Percentiles rank a stretch among this genome's conserved stretches.
Conservation (phyloP, 345 rosid species). For the Hibiscus syriacus region DNA sequence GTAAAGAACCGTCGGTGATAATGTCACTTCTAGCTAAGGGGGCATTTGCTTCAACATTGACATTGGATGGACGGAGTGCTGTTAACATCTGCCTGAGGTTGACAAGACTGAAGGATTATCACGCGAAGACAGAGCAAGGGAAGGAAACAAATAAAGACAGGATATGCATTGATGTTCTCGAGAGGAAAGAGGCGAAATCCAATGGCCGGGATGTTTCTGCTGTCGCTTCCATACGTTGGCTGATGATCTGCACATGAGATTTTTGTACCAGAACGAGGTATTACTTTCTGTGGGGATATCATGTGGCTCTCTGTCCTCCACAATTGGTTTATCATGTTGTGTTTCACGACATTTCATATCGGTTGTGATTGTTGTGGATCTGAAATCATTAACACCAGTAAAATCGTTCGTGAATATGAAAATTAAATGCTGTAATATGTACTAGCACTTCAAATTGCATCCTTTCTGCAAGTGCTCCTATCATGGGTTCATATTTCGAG, state of each 20-base stretch:
- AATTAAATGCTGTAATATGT: neutral
- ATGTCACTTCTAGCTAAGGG: slow-evolving; percentile 65
- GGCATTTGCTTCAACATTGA: slow-evolving; percentile 60
- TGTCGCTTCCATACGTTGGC: slow-evolving; percentile 34
- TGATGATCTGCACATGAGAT: slow-evolving; percentile 84
- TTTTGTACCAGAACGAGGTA: slow-evolving; percentile 94
- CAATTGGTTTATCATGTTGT: neutral
- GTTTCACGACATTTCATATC: neutral
- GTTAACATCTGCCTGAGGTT: slow-evolving; percentile 72
- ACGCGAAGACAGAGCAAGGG: slow-evolving; percentile 61
- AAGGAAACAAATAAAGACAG: slow-evolving; percentile 72
- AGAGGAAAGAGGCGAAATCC: slow-evolving; percentile 76
- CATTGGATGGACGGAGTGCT: slow-evolving; percentile 74
- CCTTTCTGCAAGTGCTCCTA: neutral
- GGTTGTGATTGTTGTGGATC: neutral
- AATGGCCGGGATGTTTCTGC: slow-evolving; percentile 49
- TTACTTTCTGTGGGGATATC: slow-evolving; percentile 1
- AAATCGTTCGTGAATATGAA: neutral
- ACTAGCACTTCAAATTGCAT: neutral
- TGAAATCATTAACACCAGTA: neutral
- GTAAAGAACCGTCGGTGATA: slow-evolving; percentile 67
- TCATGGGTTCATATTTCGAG: neutral
- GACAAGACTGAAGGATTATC: slow-evolving; percentile 84
- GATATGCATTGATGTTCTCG: slow-evolving; percentile 76
- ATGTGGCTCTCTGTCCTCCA: neutral